These are phyloP conservation scores for Sedum album DNA, from an alignment of 164 flowering plant genomes.

Conservation along the genomic window DNA sequence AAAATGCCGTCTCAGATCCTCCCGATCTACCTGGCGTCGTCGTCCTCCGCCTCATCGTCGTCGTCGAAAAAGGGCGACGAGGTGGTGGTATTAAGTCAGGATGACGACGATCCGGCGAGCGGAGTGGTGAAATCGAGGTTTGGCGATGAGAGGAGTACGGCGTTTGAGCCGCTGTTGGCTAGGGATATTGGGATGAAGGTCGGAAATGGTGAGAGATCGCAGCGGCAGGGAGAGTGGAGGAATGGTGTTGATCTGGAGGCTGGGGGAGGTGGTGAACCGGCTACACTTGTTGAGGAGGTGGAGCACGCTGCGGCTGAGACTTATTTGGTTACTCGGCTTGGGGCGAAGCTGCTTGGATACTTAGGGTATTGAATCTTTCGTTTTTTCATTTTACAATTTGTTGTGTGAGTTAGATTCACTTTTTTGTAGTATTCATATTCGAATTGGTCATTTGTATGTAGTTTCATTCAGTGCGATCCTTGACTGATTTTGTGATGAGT, in stretches of 20 bases:
- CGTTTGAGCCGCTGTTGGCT: slow-evolving; percentile 26
- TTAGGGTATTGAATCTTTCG: slow-evolving; percentile 44
- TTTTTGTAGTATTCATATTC: too few relatives aligned
- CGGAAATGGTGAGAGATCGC: background rate
- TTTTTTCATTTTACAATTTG: too few relatives aligned
- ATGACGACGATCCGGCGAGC: background rate
- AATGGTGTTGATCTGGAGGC: background rate
- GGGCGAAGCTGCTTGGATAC: slow-evolving; percentile 49
- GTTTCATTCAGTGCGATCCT: too few relatives aligned
- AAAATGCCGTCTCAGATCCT: slow-evolving; percentile 20
- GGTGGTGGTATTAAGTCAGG: background rate
- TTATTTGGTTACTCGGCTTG: slow-evolving; percentile 45
- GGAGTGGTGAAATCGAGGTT: slow-evolving; percentile 7
- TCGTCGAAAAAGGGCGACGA: background rate
- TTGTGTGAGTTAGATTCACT: too few relatives aligned
- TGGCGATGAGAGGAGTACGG: slow-evolving; percentile 15
- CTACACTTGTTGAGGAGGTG: slow-evolving; percentile 30
- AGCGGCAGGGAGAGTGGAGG: slow-evolving; percentile 39
- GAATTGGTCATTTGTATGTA: too few relatives aligned
- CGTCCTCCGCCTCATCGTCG: background rate
- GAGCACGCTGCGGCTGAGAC: slow-evolving; percentile 61
- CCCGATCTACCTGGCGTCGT: slow-evolving; percentile 12
- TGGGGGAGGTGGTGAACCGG: slow-evolving; percentile 12
- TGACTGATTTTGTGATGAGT: too few relatives aligned
- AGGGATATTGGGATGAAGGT: slow-evolving; percentile 15